Conservation (phyloP, 306 rosid genomes). For the Delonix regia region DNA sequence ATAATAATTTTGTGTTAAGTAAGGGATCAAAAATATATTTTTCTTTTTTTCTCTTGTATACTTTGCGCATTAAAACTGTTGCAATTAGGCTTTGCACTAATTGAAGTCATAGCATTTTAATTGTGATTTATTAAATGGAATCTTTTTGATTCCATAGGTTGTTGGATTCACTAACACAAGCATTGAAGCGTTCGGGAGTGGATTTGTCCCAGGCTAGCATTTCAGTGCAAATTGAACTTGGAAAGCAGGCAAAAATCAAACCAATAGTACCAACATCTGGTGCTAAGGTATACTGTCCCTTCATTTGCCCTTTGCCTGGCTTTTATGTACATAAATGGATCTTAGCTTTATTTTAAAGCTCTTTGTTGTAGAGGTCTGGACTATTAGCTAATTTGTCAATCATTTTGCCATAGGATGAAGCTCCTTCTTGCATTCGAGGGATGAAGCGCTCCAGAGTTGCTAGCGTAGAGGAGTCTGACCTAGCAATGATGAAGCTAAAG, state of each 20-base stretch:
- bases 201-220: slow-evolving; percentile 92
- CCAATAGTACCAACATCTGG: slow-evolving; percentile 48
- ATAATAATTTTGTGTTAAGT: too few species aligned
- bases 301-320: neutral
- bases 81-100: neutral
- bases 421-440: slow-evolving; percentile 52
- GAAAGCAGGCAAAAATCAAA: slow-evolving; percentile 59
- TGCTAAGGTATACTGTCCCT: slow-evolving; percentile 55
- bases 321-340: neutral
- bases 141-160: slow-evolving; percentile 60
- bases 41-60: too few species aligned
- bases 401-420: slow-evolving; percentile 58
- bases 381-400: slow-evolving; percentile 32
- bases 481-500: slow-evolving; percentile 73
- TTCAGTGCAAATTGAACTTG: slow-evolving; percentile 94
- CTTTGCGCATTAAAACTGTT: slow-evolving; percentile 10
- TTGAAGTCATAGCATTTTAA: slow-evolving; percentile 6
- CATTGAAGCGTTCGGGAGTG: slow-evolving; percentile 93
- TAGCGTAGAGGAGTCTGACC: slow-evolving; percentile 60
- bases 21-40: too few species aligned
- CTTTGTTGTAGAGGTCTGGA: neutral
- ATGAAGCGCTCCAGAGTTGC: slow-evolving; percentile 51
- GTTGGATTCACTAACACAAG: slow-evolving; percentile 81
- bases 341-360: slow-evolving; percentile 18
- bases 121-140: slow-evolving; percentile 15